These are phyloP conservation scores for Sclerotiophoma versabilis DNA, from an alignment of 2,329 filamentous ascomycete species.

Conservation along the genomic window DNA sequence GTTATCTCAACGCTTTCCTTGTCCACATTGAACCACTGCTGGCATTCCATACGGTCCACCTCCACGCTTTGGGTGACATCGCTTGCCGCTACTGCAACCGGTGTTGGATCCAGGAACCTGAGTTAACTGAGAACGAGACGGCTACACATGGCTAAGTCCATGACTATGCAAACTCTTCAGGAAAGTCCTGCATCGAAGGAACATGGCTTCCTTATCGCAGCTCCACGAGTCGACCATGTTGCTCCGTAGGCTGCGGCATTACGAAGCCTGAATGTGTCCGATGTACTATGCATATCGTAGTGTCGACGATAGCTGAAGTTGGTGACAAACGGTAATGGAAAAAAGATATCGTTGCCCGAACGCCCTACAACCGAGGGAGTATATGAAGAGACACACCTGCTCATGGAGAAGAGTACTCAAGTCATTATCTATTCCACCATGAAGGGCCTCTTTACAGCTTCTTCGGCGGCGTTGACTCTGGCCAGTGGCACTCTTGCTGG, in stretches of 20 bases:
- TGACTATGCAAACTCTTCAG: constrained; percentile 5
- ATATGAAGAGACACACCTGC: constrained; percentile 24
- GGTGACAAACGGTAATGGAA: constrained; percentile 27
- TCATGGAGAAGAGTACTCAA: not conserved
- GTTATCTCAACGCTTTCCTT: constrained; percentile 17
- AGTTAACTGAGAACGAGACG: constrained; percentile 9
- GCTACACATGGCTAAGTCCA: constrained; percentile 16
- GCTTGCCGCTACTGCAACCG: constrained; percentile 32
- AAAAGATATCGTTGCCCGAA: not conserved
- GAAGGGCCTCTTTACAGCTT: constrained; percentile 38
- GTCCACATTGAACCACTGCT: not conserved
- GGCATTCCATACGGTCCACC: constrained; percentile 14
- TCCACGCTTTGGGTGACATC: constrained; percentile 30
- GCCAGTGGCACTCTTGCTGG: constrained; percentile 28
- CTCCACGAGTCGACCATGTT: constrained; percentile 8
- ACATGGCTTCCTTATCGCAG: constrained; percentile 26
- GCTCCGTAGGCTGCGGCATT: constrained; percentile 9
- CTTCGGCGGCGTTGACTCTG: constrained; percentile 37
- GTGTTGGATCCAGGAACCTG: constrained; percentile 2
- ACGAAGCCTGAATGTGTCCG: constrained; percentile 5
- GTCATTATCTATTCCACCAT: constrained; percentile 23
- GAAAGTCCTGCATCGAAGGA: constrained; percentile 4
- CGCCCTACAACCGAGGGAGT: not conserved
- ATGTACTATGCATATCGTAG: not conserved
- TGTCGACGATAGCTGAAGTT: constrained; percentile 22